Evolutionary conservation across 73 alveolate genomes (phyloP).

Genomic region (Tetrahymena thermophila): DNA sequence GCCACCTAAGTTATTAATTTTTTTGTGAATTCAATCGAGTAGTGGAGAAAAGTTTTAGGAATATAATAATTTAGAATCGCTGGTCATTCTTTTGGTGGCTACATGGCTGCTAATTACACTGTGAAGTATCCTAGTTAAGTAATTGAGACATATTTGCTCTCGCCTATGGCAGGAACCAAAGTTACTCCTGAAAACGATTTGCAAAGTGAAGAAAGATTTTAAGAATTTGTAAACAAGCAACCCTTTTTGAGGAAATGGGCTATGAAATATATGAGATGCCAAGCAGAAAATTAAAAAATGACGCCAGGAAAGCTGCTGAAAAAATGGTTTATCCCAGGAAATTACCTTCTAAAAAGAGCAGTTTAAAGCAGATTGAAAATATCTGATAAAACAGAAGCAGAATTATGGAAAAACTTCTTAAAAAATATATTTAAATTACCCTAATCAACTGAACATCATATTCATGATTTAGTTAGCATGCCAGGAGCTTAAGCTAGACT

Average conservation of each 20-base stretch:
- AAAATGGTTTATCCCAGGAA: neutral
- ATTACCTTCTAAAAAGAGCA: neutral
- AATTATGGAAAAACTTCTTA: conserved; percentile 6
- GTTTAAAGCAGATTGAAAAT: neutral
- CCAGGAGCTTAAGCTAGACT: conserved; percentile 53
- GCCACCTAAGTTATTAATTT: conserved; percentile 35
- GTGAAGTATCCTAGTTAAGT: conserved; percentile 29
- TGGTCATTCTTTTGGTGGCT: conserved; percentile 65
- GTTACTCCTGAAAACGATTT: conserved; percentile 36
- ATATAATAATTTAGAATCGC: conserved; percentile 24
- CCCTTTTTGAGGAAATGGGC: neutral
- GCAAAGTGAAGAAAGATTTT: neutral
- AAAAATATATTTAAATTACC: conserved; percentile 35
- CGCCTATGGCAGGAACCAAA: conserved; percentile 39
- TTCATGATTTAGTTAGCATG: neutral
- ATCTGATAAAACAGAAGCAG: neutral
- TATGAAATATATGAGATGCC: neutral
- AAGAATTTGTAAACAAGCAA: neutral
- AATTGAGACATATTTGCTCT: conserved; percentile 4
- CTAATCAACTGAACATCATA: conserved; percentile 40
- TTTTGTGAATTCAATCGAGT: conserved; percentile 39
- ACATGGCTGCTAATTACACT: conserved; percentile 48
- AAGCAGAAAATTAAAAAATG: neutral
- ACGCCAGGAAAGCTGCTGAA: neutral
- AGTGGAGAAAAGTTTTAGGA: conserved; percentile 42